Base-by-base conservation (phyloP, 768 basidiomycete genomes). In the Suillus ampliporus region DNA sequence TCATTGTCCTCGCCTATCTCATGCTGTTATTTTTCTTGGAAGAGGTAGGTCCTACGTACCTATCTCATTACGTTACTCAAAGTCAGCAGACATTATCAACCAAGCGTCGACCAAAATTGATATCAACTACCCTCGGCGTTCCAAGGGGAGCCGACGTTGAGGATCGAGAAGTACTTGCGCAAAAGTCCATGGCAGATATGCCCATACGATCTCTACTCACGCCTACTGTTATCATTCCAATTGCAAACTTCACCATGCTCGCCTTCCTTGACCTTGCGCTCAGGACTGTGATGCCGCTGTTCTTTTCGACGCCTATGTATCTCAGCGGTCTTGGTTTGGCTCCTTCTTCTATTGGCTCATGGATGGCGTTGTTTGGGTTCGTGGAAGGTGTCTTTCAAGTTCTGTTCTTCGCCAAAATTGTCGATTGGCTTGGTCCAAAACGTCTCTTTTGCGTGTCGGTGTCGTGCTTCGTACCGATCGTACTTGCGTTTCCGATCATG, bases 401-500 rank as follows among this genome's bases (percentile, higher is more conserved):
- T 4, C 58, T 80, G 14, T 78, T 78, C 61, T 79, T 81, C 48
- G 63, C 82, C 13, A 79, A 61, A 50, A 61, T 82, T 14, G 75
- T 84, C 21, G 71, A 75, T 6, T 63, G 70, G 41, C 66, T 81
- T 19, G 85, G 85, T 1, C 78, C 77, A 14, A 79, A 79, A 61
- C 70, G 60, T 9, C 62, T 83, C 9, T 83, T 85, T 59, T 72
- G 79, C 44, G 50, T 64, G 31, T 77, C 79, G 14, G 67, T 84
- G 58, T 60, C 74, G 5, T 74, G 73, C 5, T 82, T 79, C 60
- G 71, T 79, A 31, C 79, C 79, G 0, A 62, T 80, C 74, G 69
- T 80, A 53, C 66, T 76, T 35, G 61, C 80, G 37, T 83, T 85
- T 67, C 86, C 84, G 0, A 57, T 82, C 23, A 81, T 82, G 65